Base-by-base conservation (phyloP, 2,329 filamentous ascomycete species). In the Botrytis elliptica region DNA sequence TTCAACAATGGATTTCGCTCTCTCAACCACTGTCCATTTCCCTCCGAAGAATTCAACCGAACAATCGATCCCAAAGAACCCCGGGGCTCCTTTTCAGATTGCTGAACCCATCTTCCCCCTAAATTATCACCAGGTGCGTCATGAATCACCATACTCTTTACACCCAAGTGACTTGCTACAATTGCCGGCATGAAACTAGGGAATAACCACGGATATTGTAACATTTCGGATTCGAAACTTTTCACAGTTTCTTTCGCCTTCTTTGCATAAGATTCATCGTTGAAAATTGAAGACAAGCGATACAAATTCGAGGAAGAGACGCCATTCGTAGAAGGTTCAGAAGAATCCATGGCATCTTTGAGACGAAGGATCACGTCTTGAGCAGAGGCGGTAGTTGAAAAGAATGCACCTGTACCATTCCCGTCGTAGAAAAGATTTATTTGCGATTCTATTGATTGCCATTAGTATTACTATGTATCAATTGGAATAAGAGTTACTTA, bases 301-400 rank as follows among this genome's bases (percentile, higher is more conserved):
- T 96, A 92, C n/a, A 98, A 85, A 80, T 98, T 98, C 25, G 89
- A 88, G 0, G 93, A 93, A n/a, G 92, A 92, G 9, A 95, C 88
- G 57, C 93, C 94, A 81, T 99, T 99, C 70, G 93, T 92, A 0
- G 94, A 96, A 0, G 96, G 96, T 75, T 96, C 92, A 1, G 94
- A 91, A 8, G 93, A 93, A 82, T 99, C 96, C 88, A 98, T 98
- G 76, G 94, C 96, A 76, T 97, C 94, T 83, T 99, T 99, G 68
- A 98, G 88, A 38, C 95, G 91, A 75, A 98, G 88, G 74, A 98
- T 91, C 42, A 92, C 88, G 79, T 94, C 89, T 0, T 90, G 85
- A 16, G 91, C 89, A 60, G 86, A 83, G 20, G 85, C 83, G 7
- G 87, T 84, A 1, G 92, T 94, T 7, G 90, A 91, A 84, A 93